A percentile compares a stretch with the other conserved stretches of the same genome.
Conservation (phyloP, 2,329 filamentous ascomycete genomes). For the Ophiobolus disseminans region DNA sequence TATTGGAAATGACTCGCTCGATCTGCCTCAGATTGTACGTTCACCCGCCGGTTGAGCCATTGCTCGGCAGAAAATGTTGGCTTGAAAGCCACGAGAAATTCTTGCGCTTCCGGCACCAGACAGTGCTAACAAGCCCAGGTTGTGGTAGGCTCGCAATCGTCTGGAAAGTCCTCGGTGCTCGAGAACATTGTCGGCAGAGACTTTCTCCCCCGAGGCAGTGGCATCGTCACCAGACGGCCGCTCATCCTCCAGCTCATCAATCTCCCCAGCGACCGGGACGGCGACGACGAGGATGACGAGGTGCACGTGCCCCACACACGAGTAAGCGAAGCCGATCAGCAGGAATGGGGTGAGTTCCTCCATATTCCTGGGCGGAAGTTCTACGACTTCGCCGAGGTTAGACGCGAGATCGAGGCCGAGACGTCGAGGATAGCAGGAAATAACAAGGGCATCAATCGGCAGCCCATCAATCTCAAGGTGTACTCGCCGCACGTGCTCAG, state of each 20-base stretch:
- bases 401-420: conserved; percentile 96
- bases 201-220: conserved; percentile 93
- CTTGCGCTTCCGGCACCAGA: not conserved
- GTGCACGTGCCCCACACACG: conserved; percentile 76
- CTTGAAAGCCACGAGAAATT: conserved; percentile 7
- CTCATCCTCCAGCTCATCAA: conserved; percentile 99
- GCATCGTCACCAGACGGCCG: conserved; percentile 92
- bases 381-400: conserved; percentile 90
- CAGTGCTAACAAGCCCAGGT: conserved; percentile 66
- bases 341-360: conserved; percentile 94
- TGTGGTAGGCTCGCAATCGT: conserved; percentile 97
- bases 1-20: conserved; percentile 97
- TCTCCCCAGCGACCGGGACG: conserved; percentile 75
- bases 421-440: conserved; percentile 92
- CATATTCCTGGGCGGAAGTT: conserved; percentile 90
- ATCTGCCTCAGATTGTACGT: conserved; percentile 98
- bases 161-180: conserved; percentile 96
- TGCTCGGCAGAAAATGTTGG: conserved; percentile 15
- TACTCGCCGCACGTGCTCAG: conserved; percentile 97
- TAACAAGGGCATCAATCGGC: conserved; percentile 98
- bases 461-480: conserved; percentile 97
- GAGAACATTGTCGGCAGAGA: conserved; percentile 99
- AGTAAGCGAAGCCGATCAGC: conserved; percentile 70
- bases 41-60: conserved; percentile 50
- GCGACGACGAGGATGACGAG: conserved; percentile 71